Percentiles rank a stretch among this genome's conserved stretches.
These are phyloP conservation scores for Solanum pinnatisectum DNA, from an alignment of 257 asterid species.

Conservation along the genomic window DNA sequence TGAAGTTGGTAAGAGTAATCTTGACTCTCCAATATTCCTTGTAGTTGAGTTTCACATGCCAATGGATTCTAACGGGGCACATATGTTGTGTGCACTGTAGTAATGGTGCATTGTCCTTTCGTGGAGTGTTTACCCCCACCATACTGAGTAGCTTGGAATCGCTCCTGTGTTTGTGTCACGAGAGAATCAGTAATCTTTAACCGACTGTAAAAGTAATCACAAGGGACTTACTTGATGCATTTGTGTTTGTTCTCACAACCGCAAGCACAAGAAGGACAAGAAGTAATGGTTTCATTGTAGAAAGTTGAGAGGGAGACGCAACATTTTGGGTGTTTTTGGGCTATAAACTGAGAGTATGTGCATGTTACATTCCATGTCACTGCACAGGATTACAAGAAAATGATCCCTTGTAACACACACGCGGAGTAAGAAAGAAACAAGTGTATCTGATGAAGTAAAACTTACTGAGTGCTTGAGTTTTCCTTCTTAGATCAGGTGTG, in stretches of 20 bases:
- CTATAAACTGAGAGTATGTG: constrained; percentile 66
- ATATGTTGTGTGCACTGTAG: constrained; percentile 77
- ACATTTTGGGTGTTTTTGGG: constrained; percentile 57
- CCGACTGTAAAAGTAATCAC: not conserved
- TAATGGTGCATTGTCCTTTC: not conserved
- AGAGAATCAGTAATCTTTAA: not conserved
- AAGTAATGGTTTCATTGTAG: constrained; percentile 64
- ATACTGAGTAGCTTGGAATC: not conserved
- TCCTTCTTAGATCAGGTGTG: constrained; percentile 56
- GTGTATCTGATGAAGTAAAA: not conserved
- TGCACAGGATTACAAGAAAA: constrained; percentile 8
- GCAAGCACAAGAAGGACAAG: constrained; percentile 70
- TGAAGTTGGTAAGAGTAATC: constrained; percentile 70
- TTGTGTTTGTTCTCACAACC: constrained; percentile 58
- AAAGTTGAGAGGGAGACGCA: constrained; percentile 69
- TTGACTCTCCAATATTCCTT: constrained; percentile 77
- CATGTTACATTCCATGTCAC: constrained; percentile 85
- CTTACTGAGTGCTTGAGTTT: constrained; percentile 63
- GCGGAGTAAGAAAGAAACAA: not conserved
- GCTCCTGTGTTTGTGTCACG: not conserved
- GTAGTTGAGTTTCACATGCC: constrained; percentile 80
- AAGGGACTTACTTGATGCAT: constrained; percentile 43
- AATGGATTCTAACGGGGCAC: constrained; percentile 88
- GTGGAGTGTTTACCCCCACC: not conserved
- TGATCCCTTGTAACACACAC: not conserved